A percentile compares a stretch with the other conserved stretches of the same genome.
phyloP scores from a whole-genome alignment of 2,329 filamentous ascomycete genomes.

The Metarhizium album region DNA sequence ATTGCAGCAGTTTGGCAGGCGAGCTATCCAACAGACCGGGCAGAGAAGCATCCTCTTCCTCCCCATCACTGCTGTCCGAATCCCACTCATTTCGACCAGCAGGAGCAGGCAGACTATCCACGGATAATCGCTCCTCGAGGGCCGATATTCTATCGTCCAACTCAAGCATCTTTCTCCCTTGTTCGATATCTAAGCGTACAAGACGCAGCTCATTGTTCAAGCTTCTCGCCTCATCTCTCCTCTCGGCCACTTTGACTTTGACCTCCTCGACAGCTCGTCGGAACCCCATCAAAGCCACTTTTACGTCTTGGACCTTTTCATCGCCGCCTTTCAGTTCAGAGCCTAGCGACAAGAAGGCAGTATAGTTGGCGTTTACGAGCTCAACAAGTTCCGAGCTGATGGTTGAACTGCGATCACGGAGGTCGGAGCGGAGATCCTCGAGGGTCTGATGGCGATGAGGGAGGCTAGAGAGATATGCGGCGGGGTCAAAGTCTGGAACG shows the following conservation, averaged over 20 bases:
- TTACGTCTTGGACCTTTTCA: slow-evolving; percentile 81
- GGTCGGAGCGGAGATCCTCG: slow-evolving; percentile 79
- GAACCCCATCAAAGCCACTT: slow-evolving; percentile 79
- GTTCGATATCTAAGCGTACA: slow-evolving; percentile 53
- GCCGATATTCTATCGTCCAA: slow-evolving; percentile 50
- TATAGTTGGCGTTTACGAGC: slow-evolving; percentile 91
- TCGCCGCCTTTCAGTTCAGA: slow-evolving; percentile 76
- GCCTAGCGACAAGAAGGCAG: slow-evolving; percentile 78
- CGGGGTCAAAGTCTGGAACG: slow-evolving; percentile 63
- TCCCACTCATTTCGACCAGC: slow-evolving; percentile 12
- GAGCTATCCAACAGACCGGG: slow-evolving; percentile 32
- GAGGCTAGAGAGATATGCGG: slow-evolving; percentile 69
- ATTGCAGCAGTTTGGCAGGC: slow-evolving; percentile 32
- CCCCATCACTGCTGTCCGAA: slow-evolving; percentile 28
- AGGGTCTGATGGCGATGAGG: slow-evolving; percentile 89
- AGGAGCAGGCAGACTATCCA: slow-evolving; percentile 29
- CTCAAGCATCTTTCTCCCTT: slow-evolving; percentile 53
- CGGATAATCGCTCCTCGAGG: slow-evolving; percentile 52
- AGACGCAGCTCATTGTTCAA: slow-evolving; percentile 56
- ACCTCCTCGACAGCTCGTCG: slow-evolving; percentile 70
- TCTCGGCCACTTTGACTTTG: slow-evolving; percentile 50
- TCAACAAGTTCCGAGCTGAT: slow-evolving; percentile 83
- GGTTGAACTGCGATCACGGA: slow-evolving; percentile 67
- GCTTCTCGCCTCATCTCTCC: slow-evolving; percentile 50
- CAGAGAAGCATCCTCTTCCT: slow-evolving; percentile 25